A percentile compares a stretch with the other conserved stretches of the same genome.
Conservation (phyloP, 345 rosid species). For the Erodium maritimum region DNA sequence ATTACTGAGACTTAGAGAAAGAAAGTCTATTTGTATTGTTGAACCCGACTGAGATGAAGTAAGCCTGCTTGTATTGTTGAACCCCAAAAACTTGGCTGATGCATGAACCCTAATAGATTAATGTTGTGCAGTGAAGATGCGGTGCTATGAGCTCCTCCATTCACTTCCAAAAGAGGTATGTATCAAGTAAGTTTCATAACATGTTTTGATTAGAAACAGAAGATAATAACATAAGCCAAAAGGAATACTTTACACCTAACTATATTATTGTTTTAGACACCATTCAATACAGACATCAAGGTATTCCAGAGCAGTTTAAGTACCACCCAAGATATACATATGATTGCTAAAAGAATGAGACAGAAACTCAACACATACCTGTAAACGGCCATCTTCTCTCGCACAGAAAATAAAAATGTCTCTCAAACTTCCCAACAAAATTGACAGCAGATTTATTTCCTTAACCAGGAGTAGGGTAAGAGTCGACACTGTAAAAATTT, state of each 20-base stretch:
- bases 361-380: constrained; percentile 25
- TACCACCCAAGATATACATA: background rate
- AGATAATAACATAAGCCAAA: constrained; percentile 53
- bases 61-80: no score
- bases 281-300: background rate
- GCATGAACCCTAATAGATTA: no score
- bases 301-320: background rate
- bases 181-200: no score
- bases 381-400: constrained; percentile 68
- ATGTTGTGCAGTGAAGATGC: no score
- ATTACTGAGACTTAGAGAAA: no score
- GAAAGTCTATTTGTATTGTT: no score
- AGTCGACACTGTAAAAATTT: constrained; percentile 88
- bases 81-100: no score
- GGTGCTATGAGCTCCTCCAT: no score
- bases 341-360: background rate
- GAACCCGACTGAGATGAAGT: no score
- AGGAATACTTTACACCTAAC: constrained; percentile 8
- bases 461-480: constrained; percentile 79
- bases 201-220: no score
- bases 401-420: constrained; percentile 54
- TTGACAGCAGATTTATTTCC: constrained; percentile 55
- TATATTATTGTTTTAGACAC: background rate
- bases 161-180: no score
- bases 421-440: constrained; percentile 64